Evolutionary conservation across 2,329 filamentous ascomycete genomes (phyloP).

Genomic region (Penicillium sp.): DNA sequence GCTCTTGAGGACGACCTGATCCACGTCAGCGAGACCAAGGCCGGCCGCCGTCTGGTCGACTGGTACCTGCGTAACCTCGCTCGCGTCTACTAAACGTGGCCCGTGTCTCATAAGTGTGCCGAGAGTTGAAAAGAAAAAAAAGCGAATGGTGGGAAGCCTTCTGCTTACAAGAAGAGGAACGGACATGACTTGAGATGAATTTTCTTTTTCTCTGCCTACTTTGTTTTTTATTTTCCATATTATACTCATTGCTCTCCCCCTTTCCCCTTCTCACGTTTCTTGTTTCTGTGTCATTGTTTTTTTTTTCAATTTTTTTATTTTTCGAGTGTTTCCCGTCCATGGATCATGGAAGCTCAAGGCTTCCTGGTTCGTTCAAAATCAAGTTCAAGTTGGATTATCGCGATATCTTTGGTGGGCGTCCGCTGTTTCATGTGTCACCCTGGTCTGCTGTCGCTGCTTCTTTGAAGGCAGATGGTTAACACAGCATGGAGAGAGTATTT

Average conservation of each 20-base stretch:
- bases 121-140: slow-evolving; percentile 19
- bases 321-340: slow-evolving; percentile 13
- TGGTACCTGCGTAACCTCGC: slow-evolving; percentile 98
- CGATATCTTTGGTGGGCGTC: slow-evolving; percentile 27
- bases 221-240: slow-evolving; percentile 21
- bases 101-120: slow-evolving; percentile 12
- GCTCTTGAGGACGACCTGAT: slow-evolving; percentile 95
- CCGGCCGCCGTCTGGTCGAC: slow-evolving; percentile 92
- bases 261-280: slow-evolving; percentile 2
- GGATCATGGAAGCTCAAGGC: slow-evolving; percentile 11
- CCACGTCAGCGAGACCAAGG: slow-evolving; percentile 98
- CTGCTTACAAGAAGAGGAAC: slow-evolving; percentile 24
- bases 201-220: slow-evolving; percentile 23
- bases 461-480: slow-evolving; percentile 13
- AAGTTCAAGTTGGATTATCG: slow-evolving; percentile 22
- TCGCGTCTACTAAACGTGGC: slow-evolving; percentile 71
- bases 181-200: slow-evolving; percentile 30
- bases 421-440: slow-evolving; percentile 22
- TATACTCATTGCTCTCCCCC: slow-evolving; percentile 14
- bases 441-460: slow-evolving; percentile 20
- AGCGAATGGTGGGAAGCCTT: slow-evolving; percentile 19
- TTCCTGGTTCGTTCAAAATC: slow-evolving; percentile 19
- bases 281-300: slow-evolving; percentile 15
- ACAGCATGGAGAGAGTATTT: slow-evolving; percentile 17
- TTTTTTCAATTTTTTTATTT: slow-evolving; percentile 10